Conservation (phyloP, 2,329 filamentous ascomycete species). For the Graphiopsis chlorocephala region DNA sequence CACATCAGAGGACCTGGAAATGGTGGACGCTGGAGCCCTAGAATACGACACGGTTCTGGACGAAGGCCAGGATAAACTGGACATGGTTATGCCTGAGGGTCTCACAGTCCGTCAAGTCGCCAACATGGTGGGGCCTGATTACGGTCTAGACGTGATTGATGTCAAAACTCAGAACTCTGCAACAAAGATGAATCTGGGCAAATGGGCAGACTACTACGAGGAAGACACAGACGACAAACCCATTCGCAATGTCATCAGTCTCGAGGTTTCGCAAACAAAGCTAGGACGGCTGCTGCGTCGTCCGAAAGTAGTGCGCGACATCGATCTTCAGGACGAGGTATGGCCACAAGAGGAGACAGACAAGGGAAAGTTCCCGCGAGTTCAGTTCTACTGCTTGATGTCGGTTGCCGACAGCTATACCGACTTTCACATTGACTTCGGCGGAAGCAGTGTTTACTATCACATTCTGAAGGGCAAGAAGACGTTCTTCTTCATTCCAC, state of each 20-base stretch:
- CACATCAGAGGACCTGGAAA: slow-evolving; percentile 27
- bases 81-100: slow-evolving; percentile 65
- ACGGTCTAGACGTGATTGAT: slow-evolving; percentile 65
- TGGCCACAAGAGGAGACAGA: slow-evolving; percentile 54
- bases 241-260: slow-evolving; percentile 67
- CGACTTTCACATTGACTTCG: slow-evolving; percentile 71
- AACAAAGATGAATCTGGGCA: slow-evolving; percentile 62
- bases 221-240: slow-evolving; percentile 58
- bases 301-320: slow-evolving; percentile 63
- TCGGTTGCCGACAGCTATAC: slow-evolving; percentile 69
- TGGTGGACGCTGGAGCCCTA: slow-evolving; percentile 38
- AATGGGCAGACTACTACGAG: slow-evolving; percentile 68
- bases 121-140: slow-evolving; percentile 62
- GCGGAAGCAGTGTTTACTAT: slow-evolving; percentile 68
- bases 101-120: slow-evolving; percentile 63
- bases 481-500: slow-evolving; percentile 69
- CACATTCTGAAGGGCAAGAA: slow-evolving; percentile 68
- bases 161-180: slow-evolving; percentile 64
- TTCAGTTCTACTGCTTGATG: slow-evolving; percentile 69
- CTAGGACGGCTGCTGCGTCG: slow-evolving; percentile 61
- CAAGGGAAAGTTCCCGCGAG: slow-evolving; percentile 58
- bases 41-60: slow-evolving; percentile 52
- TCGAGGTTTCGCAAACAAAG: slow-evolving; percentile 64
- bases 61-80: slow-evolving; percentile 62
- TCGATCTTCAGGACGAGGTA: slow-evolving; percentile 56